phyloP scores from a whole-genome alignment of 106 monocot genomes.

The Acorus calamus region DNA sequence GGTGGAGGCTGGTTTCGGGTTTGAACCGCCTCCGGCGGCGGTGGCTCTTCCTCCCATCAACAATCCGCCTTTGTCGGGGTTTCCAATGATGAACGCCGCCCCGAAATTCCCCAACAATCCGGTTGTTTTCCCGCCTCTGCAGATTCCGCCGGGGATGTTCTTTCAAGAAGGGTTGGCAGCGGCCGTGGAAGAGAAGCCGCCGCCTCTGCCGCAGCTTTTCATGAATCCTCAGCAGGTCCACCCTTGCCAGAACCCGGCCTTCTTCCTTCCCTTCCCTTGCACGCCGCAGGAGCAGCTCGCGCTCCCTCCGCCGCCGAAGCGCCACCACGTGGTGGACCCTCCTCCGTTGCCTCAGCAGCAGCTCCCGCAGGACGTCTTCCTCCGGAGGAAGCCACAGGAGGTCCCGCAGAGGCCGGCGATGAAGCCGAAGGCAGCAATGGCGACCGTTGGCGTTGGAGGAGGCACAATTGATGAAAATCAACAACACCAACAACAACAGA shows the following conservation, averaged over 20 bases:
- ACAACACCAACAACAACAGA: conserved; percentile 33
- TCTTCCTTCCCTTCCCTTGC: conserved; percentile 15
- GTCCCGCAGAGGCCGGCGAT: background rate
- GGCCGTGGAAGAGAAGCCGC: conserved; percentile 7
- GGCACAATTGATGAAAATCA: no score
- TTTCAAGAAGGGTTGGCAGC: conserved; percentile 2
- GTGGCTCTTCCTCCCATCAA: background rate
- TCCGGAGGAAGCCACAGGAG: background rate
- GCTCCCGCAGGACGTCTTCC: conserved; percentile 2
- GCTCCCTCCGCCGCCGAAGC: background rate
- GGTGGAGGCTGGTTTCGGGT: conserved; percentile 12
- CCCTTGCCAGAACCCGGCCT: conserved; percentile 17
- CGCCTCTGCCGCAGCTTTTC: conserved; percentile 3
- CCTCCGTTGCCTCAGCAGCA: no score
- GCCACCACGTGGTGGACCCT: conserved; percentile 1
- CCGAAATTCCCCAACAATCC: background rate
- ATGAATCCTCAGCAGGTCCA: conserved; percentile 15
- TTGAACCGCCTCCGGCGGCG: conserved; percentile 16
- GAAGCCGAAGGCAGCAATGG: background rate
- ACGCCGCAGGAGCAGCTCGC: background rate
- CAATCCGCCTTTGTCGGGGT: background rate
- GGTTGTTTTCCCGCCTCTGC: background rate
- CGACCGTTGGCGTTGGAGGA: no score
- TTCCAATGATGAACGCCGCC: conserved; percentile 5
- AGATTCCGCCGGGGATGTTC: conserved; percentile 5